Conservation (phyloP, 2,329 filamentous ascomycete genomes). For the Monosporascus sp. region DNA sequence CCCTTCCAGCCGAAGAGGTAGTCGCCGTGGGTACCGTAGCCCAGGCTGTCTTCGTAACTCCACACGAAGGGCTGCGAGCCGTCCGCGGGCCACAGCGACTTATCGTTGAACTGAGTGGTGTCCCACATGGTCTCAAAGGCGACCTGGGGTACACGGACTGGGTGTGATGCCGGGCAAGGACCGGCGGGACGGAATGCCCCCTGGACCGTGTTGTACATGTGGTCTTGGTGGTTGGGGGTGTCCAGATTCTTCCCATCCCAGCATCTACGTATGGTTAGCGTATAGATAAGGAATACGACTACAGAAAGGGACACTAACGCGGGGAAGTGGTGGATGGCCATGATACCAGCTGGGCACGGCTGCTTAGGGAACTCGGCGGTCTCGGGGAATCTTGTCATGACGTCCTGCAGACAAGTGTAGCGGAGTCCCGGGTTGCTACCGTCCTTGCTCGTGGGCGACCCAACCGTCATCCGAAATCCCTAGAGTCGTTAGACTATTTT, state of each 20-base stretch:
- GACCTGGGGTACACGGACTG: conserved; percentile 31
- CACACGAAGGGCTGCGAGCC: conserved; percentile 30
- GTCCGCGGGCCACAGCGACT: conserved; percentile 30
- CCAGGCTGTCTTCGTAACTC: conserved; percentile 27
- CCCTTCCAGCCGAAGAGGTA: conserved; percentile 21
- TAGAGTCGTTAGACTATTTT: conserved; percentile 10
- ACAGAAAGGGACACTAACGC: conserved; percentile 16
- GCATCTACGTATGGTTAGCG: conserved; percentile 18
- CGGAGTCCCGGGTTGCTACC: conserved; percentile 23
- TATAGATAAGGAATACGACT: background rate
- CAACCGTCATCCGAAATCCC: conserved; percentile 37
- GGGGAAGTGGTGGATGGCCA: conserved; percentile 34
- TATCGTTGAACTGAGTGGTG: conserved; percentile 30
- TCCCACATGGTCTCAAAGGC: conserved; percentile 42
- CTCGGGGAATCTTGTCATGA: conserved; percentile 31
- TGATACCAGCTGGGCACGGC: conserved; percentile 32
- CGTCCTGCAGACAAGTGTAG: conserved; percentile 27
- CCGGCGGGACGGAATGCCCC: conserved; percentile 21
- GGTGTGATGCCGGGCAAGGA: conserved; percentile 29
- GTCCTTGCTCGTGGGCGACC: conserved; percentile 20
- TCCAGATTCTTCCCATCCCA: conserved; percentile 20
- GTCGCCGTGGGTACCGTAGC: conserved; percentile 26
- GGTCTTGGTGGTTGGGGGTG: conserved; percentile 27
- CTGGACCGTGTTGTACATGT: conserved; percentile 33
- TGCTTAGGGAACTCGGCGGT: conserved; percentile 28